Evolutionary conservation across 179 eudicot species (phyloP).

Genomic region (Gypsophila paniculata): DNA sequence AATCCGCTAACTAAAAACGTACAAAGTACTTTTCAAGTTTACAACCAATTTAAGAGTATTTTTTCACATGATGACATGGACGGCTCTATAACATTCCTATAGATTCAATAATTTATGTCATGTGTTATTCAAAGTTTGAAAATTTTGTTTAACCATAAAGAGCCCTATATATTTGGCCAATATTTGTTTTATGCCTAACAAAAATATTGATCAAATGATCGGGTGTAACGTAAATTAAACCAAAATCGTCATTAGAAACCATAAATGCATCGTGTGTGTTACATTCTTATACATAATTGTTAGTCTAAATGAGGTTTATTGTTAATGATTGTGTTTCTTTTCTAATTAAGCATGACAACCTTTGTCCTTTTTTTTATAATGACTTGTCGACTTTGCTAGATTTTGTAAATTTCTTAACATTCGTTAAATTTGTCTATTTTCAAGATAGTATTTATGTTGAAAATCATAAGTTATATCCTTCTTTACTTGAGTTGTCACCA

Average conservation of each 20-base stretch:
- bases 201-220: background rate
- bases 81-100: slow-evolving; percentile 28
- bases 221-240: background rate
- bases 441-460: no score
- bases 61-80: slow-evolving; percentile 31
- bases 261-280: background rate
- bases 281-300: background rate
- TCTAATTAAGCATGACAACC: background rate
- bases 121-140: background rate
- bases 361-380: background rate
- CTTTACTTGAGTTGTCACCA: no score
- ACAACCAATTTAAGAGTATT: slow-evolving; percentile 3
- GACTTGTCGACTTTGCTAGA: background rate
- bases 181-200: background rate
- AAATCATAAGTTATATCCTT: no score
- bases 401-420: background rate
- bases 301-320: background rate
- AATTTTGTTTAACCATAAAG: slow-evolving; percentile 25
- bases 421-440: no score
- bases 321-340: background rate
- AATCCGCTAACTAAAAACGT: background rate
- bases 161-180: slow-evolving; percentile 4
- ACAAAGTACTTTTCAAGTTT: background rate
- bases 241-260: background rate
- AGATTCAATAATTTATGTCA: background rate